Evolutionary conservation across 805 yeast genomes (phyloP).

Genomic region (Pichia thaimueangensis): DNA sequence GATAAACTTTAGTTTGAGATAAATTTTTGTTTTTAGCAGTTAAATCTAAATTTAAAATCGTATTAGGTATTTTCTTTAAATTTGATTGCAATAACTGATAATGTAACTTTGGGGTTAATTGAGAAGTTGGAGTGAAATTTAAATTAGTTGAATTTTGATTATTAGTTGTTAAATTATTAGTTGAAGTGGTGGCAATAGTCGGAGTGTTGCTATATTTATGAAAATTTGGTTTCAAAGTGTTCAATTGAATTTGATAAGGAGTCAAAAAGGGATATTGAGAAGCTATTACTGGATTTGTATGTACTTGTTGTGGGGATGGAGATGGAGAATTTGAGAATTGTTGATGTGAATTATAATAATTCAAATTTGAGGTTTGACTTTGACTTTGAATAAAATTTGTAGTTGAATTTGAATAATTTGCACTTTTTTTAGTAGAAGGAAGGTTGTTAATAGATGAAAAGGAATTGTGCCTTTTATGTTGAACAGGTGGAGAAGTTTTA

Average conservation of each 20-base stretch:
- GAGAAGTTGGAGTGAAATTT: conserved; percentile 6
- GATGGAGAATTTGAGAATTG: not conserved
- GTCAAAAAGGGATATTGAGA: conserved; percentile 7
- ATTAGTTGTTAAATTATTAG: not conserved
- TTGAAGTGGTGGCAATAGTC: conserved; percentile 3
- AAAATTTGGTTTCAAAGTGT: not conserved
- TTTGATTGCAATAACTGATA: conserved; percentile 6
- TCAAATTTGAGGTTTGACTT: not conserved
- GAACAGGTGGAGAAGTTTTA: conserved; percentile 18
- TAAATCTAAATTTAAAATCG: conserved; percentile 19
- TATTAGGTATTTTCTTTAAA: conserved; percentile 19
- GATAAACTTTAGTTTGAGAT: conserved; percentile 16
- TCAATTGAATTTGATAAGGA: conserved; percentile 1
- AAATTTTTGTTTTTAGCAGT: conserved; percentile 22
- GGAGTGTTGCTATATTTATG: conserved; percentile 8
- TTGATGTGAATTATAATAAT: not conserved
- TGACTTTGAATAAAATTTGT: not conserved
- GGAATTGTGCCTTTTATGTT: conserved; percentile 28
- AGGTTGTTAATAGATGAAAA: conserved; percentile 21
- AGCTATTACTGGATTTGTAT: conserved; percentile 1
- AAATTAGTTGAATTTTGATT: conserved; percentile 3
- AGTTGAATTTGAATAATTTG: not conserved
- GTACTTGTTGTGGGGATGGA: not conserved
- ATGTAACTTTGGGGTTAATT: conserved; percentile 7
- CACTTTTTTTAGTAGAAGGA: conserved; percentile 21